Evolutionary conservation across 352 stramenopile genomes (phyloP).

Genomic region (Blastocystis sp.): DNA sequence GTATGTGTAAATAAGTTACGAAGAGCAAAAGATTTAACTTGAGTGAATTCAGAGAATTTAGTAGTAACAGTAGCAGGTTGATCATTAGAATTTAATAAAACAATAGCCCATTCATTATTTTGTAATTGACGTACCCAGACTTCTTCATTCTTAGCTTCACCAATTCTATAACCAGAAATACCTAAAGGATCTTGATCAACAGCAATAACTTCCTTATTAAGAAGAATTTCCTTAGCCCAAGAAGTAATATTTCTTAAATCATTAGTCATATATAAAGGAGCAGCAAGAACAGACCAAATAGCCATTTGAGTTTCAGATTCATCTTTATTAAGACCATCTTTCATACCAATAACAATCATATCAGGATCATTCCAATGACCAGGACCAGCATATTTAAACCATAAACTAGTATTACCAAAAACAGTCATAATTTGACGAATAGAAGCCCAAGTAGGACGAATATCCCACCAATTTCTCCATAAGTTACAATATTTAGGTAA

Average conservation of each 20-base stretch:
- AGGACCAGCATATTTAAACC: conserved; percentile 41
- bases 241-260: conserved; percentile 44
- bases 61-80: background rate
- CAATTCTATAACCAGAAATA: conserved; percentile 37
- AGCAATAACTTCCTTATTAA: conserved; percentile 46
- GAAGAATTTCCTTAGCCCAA: conserved; percentile 46
- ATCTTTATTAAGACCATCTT: conserved; percentile 43
- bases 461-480: conserved; percentile 49
- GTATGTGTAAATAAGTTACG: conserved; percentile 40
- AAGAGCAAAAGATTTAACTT: conserved; percentile 11
- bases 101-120: conserved; percentile 31
- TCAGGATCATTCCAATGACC: conserved; percentile 52
- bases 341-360: conserved; percentile 50
- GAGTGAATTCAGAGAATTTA: conserved; percentile 13
- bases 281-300: conserved; percentile 49
- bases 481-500: conserved; percentile 45
- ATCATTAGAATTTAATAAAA: conserved; percentile 41
- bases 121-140: conserved; percentile 41
- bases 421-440: conserved; percentile 38
- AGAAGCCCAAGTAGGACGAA: conserved; percentile 43
- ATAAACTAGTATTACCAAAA: conserved; percentile 41
- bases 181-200: conserved; percentile 49
- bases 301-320: conserved; percentile 50
- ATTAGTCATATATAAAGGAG: conserved; percentile 48
- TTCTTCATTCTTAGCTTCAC: conserved; percentile 37